These are phyloP conservation scores for Ophiostoma sp. DNA, from an alignment of 2,329 filamentous ascomycete genomes.

Conservation along the genomic window DNA sequence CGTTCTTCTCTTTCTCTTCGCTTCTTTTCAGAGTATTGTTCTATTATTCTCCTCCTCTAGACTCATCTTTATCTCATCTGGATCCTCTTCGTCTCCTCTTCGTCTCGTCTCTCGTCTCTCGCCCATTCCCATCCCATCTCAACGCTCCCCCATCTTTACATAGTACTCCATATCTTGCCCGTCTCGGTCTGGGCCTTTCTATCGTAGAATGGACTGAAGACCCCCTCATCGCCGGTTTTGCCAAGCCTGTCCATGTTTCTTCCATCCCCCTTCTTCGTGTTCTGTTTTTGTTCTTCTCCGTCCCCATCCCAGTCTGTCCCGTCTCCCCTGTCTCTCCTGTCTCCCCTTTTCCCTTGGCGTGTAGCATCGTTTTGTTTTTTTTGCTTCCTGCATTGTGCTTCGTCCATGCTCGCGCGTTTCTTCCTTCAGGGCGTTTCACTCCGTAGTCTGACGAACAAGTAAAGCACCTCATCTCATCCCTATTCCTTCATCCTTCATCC, in stretches of 20 bases:
- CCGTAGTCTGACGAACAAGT: background rate
- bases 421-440: background rate
- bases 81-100: conserved; percentile 9
- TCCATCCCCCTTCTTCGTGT: background rate
- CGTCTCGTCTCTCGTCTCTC: background rate
- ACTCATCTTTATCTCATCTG: background rate
- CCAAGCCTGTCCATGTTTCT: background rate
- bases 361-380: background rate
- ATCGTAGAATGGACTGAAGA: background rate
- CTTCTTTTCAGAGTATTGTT: background rate
- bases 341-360: background rate
- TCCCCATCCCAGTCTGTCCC: background rate
- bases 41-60: background rate
- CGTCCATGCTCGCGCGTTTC: background rate
- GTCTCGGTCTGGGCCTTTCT: background rate
- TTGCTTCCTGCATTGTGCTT: background rate
- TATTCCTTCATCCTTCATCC: conserved; percentile 1
- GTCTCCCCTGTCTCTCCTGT: too few relatives aligned
- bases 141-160: too few relatives aligned
- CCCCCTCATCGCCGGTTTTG: too few relatives aligned
- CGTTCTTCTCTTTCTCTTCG: background rate
- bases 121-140: background rate
- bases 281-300: background rate
- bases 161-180: background rate
- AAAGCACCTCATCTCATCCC: background rate